Conservation (phyloP, 352 stramenopile species). For the Globisporangium nagaii region DNA sequence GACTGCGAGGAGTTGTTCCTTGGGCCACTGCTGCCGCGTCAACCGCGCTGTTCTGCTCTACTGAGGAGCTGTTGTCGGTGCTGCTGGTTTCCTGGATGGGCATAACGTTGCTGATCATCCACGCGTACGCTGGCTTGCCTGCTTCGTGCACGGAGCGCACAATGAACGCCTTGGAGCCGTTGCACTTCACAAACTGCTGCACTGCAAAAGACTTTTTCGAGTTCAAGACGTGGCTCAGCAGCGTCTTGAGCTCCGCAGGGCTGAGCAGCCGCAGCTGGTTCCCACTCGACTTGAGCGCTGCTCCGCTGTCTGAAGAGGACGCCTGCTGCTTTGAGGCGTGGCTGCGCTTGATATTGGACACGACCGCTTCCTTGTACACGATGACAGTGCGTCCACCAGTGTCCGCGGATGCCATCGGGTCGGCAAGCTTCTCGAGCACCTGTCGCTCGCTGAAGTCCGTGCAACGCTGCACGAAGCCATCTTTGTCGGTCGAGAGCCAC, state of each 20-base stretch:
- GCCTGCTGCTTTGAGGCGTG: not conserved
- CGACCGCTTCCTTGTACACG: slow-evolving; percentile 67
- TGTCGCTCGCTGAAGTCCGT: slow-evolving; percentile 69
- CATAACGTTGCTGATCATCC: slow-evolving; percentile 78
- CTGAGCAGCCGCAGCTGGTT: slow-evolving; percentile 66
- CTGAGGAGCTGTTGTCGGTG: not conserved
- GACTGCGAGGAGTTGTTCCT: slow-evolving; percentile 4
- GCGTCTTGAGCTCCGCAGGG: slow-evolving; percentile 54
- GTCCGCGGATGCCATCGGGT: slow-evolving; percentile 15
- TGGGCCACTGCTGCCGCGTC: not conserved
- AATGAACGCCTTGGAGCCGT: slow-evolving; percentile 67
- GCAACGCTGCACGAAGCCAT: slow-evolving; percentile 55
- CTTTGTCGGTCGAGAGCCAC: slow-evolving; percentile 67
- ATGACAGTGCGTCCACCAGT: slow-evolving; percentile 39
- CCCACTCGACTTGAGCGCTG: slow-evolving; percentile 29
- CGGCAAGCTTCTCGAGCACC: slow-evolving; percentile 63
- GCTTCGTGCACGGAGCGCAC: slow-evolving; percentile 61
- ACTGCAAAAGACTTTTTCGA: slow-evolving; percentile 67
- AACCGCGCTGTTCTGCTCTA: not conserved
- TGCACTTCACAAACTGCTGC: slow-evolving; percentile 67
- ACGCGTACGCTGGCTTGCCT: slow-evolving; percentile 52
- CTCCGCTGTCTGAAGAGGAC: not conserved
- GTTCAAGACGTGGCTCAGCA: slow-evolving; percentile 56
- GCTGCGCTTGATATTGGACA: slow-evolving; percentile 14
- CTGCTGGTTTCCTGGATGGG: slow-evolving; percentile 24